A percentile compares a stretch with the other conserved stretches of the same genome.
phyloP scores from a whole-genome alignment of 2,329 filamentous ascomycete species.

The Penicillium sp. region DNA sequence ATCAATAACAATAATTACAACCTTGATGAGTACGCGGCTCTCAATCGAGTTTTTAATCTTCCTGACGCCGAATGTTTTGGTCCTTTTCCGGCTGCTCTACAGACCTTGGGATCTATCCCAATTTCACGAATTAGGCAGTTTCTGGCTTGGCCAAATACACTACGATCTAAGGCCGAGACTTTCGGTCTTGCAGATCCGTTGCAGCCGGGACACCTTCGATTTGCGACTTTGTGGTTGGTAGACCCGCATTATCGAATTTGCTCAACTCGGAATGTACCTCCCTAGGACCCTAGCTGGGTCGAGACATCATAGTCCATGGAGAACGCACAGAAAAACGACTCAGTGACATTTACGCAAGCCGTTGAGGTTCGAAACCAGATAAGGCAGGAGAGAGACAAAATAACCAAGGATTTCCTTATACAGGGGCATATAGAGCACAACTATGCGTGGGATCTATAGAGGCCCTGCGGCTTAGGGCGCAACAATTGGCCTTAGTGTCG shows the following conservation, averaged over 20 bases:
- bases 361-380: neutral
- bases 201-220: slow-evolving; percentile 15
- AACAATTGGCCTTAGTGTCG: too few relatives aligned
- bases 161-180: slow-evolving; percentile 13
- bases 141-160: slow-evolving; percentile 17
- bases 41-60: slow-evolving; percentile 7
- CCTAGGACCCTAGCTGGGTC: slow-evolving; percentile 19
- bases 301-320: neutral
- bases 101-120: slow-evolving; percentile 12
- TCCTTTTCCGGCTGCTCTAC: neutral
- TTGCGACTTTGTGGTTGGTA: slow-evolving; percentile 19
- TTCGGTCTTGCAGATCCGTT: slow-evolving; percentile 15
- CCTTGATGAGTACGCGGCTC: neutral
- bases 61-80: neutral
- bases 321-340: neutral
- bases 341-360: neutral
- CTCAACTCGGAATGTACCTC: slow-evolving; percentile 22
- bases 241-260: slow-evolving; percentile 23
- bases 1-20: slow-evolving; percentile 5
- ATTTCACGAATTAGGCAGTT: slow-evolving; percentile 10
- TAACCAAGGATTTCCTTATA: neutral
- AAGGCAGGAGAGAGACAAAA: neutral
- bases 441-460: neutral
- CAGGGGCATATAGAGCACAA: neutral
- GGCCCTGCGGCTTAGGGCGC: too few relatives aligned